Evolutionary conservation across 2,329 filamentous ascomycete species (phyloP).

Genomic region (Trichoderma pleuroti): DNA sequence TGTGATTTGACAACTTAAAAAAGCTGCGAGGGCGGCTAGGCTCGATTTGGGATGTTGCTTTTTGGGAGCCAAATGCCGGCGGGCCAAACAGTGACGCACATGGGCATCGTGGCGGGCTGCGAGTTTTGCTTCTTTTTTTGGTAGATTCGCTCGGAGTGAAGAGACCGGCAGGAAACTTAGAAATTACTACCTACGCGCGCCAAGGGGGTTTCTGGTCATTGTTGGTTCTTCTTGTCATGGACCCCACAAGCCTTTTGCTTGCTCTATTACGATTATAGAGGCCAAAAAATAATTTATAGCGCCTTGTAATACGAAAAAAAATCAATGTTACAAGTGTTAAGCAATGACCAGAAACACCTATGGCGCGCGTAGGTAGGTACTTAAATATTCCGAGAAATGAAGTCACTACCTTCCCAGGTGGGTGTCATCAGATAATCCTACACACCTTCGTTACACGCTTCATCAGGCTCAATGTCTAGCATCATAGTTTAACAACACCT

Average conservation of each 20-base stretch:
- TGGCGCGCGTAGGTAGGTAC: too few species aligned
- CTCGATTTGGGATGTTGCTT: neutral
- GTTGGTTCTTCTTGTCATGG: too few species aligned
- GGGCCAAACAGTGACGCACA: constrained; percentile 30
- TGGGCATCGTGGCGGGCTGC: constrained; percentile 29
- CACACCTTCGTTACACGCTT: neutral
- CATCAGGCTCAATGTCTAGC: neutral
- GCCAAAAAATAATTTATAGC: too few species aligned
- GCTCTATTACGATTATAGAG: too few species aligned
- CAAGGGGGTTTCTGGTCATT: too few species aligned
- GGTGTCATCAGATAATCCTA: neutral
- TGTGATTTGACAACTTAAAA: neutral
- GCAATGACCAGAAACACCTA: too few species aligned
- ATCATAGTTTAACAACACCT: neutral
- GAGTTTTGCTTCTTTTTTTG: neutral
- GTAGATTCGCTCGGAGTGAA: too few species aligned
- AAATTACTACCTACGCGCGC: too few species aligned
- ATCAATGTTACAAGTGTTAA: too few species aligned
- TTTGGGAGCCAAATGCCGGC: neutral
- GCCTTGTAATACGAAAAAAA: too few species aligned
- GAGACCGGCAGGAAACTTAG: too few species aligned
- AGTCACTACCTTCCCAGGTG: neutral
- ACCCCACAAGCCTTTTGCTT: too few species aligned
- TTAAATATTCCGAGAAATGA: neutral
- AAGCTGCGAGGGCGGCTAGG: neutral